Evolutionary conservation across 176 grass and related monocot genomes (phyloP).

Genomic region (Triticum timopheevii): DNA sequence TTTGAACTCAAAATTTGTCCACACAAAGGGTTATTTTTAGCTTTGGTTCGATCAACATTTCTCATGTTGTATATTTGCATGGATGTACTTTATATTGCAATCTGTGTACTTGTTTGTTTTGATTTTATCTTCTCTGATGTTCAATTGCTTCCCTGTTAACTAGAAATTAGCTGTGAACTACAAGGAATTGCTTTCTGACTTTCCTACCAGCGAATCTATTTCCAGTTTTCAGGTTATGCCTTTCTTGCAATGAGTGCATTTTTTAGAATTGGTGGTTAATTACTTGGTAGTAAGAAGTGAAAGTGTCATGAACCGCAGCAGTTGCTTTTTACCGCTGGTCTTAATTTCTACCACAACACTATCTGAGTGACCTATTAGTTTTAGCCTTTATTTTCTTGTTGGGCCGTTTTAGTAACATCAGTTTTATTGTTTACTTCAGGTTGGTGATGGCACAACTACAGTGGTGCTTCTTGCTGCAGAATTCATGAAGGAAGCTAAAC

Average conservation of each 20-base stretch:
- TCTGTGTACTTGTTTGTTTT: neutral
- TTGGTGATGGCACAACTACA: conserved; percentile 98
- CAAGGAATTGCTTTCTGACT: neutral
- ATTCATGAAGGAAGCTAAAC: conserved; percentile 95
- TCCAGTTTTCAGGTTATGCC: neutral
- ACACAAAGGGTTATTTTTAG: neutral
- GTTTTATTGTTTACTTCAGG: conserved; percentile 45
- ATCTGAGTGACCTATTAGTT: neutral
- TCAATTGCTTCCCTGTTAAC: neutral
- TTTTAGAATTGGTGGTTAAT: neutral
- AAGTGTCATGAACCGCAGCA: neutral
- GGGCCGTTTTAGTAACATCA: neutral
- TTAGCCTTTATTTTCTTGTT: neutral
- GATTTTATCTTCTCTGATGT: neutral
- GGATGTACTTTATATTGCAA: neutral
- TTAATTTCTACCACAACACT: neutral
- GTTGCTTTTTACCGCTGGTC: neutral
- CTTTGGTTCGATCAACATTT: neutral
- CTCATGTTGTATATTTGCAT: neutral
- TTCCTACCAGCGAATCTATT: neutral
- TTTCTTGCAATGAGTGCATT: neutral
- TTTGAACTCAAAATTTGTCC: neutral
- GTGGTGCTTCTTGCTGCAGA: conserved; percentile 95
- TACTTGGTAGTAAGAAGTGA: neutral
- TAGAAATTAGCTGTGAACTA: neutral